These are phyloP conservation scores for Saccharomycopsis capsularis DNA, from an alignment of 805 yeast species.

Conservation along the genomic window DNA sequence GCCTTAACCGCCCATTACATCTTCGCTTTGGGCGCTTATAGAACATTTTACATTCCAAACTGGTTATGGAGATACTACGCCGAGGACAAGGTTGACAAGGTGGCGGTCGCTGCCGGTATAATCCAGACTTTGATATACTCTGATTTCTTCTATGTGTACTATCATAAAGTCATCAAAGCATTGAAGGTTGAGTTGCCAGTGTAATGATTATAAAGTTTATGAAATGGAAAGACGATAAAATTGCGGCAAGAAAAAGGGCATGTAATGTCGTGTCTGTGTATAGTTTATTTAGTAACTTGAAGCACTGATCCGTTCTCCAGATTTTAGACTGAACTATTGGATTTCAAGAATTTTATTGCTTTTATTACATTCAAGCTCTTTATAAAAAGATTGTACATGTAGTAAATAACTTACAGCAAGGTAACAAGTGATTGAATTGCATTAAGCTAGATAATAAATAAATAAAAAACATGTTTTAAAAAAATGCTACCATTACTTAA, in stretches of 20 bases:
- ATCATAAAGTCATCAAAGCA: slow-evolving; percentile 72
- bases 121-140: slow-evolving; percentile 85
- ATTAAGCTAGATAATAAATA: not conserved
- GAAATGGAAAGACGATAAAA: too few relatives aligned
- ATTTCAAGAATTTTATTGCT: too few relatives aligned
- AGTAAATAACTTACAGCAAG: too few relatives aligned
- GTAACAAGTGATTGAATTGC: too few relatives aligned
- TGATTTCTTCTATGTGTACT: slow-evolving; percentile 92
- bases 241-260: too few relatives aligned
- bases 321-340: too few relatives aligned
- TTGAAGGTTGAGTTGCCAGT: slow-evolving; percentile 67
- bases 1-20: slow-evolving; percentile 86
- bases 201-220: too few relatives aligned
- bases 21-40: slow-evolving; percentile 84
- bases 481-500: slow-evolving; percentile 35
- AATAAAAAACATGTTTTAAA: not conserved
- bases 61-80: slow-evolving; percentile 81
- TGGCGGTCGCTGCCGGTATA: slow-evolving; percentile 73
- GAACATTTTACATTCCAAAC: slow-evolving; percentile 87
- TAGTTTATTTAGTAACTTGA: too few relatives aligned
- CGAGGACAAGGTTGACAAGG: slow-evolving; percentile 58
- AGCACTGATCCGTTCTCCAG: too few relatives aligned
- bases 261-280: too few relatives aligned
- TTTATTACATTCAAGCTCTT: not conserved
- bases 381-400: not conserved